A percentile compares a stretch with the other conserved stretches of the same genome.
Evolutionary conservation across 352 stramenopile species (phyloP).

Genomic region (Globisporangium ultimum): DNA sequence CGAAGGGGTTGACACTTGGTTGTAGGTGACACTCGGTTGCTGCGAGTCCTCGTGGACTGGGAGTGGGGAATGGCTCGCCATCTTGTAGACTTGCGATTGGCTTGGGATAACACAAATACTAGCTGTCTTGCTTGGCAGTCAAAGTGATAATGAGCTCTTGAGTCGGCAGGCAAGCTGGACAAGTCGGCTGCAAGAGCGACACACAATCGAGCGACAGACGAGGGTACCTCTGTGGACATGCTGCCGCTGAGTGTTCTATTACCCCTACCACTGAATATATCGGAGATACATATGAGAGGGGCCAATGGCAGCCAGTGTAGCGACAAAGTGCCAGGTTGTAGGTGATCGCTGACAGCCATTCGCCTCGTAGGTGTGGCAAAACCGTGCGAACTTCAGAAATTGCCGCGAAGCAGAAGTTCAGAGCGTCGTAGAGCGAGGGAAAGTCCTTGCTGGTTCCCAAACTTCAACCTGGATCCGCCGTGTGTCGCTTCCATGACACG

Average conservation of each 20-base stretch:
- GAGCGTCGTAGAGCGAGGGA: background rate
- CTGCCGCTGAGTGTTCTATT: background rate
- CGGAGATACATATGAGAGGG: background rate
- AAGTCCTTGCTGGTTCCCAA: background rate
- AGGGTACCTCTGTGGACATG: background rate
- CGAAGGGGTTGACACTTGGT: background rate
- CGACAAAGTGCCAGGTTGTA: no score
- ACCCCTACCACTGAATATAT: background rate
- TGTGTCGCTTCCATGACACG: background rate
- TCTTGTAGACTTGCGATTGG: background rate
- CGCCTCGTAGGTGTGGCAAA: background rate
- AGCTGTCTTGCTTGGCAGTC: background rate
- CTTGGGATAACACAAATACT: background rate
- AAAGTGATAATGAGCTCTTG: slow-evolving; percentile 5
- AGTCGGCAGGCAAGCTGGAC: background rate
- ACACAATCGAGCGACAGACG: background rate
- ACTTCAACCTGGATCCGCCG: background rate
- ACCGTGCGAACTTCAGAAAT: slow-evolving; percentile 9
- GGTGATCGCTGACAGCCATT: background rate
- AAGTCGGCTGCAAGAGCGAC: background rate
- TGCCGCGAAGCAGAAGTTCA: background rate
- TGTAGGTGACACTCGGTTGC: slow-evolving; percentile 6
- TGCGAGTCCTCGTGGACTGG: background rate
- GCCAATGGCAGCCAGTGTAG: no score
- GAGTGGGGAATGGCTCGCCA: slow-evolving; percentile 6